Conservation (phyloP, 2,329 filamentous ascomycete genomes). For the Penicillium sp. region DNA sequence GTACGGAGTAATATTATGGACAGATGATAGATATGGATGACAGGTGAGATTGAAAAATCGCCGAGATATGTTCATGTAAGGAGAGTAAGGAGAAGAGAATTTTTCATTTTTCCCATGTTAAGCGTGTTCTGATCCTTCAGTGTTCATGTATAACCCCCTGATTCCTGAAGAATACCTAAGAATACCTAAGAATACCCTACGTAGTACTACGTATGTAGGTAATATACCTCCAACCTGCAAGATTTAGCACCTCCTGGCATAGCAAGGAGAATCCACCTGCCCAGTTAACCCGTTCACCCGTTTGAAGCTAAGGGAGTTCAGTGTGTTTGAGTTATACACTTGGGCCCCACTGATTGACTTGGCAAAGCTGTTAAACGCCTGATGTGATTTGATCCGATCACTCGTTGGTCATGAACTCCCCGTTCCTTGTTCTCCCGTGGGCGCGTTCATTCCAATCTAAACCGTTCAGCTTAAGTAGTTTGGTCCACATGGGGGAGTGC, state of each 20-base stretch:
- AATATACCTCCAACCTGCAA: background rate
- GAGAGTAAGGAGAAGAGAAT: background rate
- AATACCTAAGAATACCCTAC: no score
- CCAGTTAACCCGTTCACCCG: background rate
- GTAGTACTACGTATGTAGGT: no score
- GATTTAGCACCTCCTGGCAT: background rate
- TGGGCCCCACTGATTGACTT: conserved; percentile 21
- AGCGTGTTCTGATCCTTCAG: no score
- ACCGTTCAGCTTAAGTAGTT: background rate
- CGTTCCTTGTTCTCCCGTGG: no score
- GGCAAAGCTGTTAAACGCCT: conserved; percentile 5
- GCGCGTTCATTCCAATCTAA: background rate
- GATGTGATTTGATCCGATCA: background rate
- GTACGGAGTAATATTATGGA: background rate
- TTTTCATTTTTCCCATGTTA: no score
- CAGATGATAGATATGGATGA: background rate
- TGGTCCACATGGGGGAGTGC: background rate
- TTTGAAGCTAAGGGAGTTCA: conserved; percentile 15
- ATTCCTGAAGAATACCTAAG: background rate
- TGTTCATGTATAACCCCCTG: background rate
- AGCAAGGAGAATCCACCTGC: background rate
- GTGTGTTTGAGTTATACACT: conserved; percentile 29
- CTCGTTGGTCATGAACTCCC: background rate
- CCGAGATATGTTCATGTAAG: background rate
- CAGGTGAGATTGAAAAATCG: background rate